Conservation (phyloP, 148 eudicot species). For the Silene uniflora region DNA sequence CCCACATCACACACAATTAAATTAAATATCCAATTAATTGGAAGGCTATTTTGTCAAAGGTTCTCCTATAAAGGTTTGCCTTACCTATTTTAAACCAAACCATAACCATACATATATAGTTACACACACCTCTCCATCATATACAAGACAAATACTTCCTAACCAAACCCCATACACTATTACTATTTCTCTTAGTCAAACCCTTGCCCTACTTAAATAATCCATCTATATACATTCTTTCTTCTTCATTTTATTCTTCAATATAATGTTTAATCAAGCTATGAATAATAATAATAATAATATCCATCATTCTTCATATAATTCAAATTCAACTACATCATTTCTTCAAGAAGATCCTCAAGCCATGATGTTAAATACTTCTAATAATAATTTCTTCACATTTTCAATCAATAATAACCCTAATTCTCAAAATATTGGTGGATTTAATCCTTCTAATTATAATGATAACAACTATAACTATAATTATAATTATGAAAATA, state of each 20-base stretch:
- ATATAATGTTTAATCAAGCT: conserved; percentile 28
- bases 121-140: conserved; percentile 18
- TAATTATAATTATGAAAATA: conserved; percentile 6
- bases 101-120: not conserved
- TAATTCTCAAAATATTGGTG: not conserved
- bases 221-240: not conserved
- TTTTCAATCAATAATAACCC: conserved; percentile 17
- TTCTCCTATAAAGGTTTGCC: conserved; percentile 7
- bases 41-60: conserved; percentile 30
- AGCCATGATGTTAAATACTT: conserved; percentile 5
- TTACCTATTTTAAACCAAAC: conserved; percentile 6
- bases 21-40: conserved; percentile 21
- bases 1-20: conserved; percentile 1
- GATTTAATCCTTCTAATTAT: not conserved
- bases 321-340: conserved; percentile 5
- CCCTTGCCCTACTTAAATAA: conserved; percentile 14
- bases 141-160: conserved; percentile 22
- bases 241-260: not conserved
- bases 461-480: not conserved
- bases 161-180: conserved; percentile 21
- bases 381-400: conserved; percentile 20
- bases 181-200: conserved; percentile 21
- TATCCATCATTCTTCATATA: conserved; percentile 2
- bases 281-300: not conserved
- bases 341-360: conserved; percentile 25